These are phyloP conservation scores for Dillenia suffruticosa DNA, from an alignment of 164 flowering plant genomes.

Conservation along the genomic window DNA sequence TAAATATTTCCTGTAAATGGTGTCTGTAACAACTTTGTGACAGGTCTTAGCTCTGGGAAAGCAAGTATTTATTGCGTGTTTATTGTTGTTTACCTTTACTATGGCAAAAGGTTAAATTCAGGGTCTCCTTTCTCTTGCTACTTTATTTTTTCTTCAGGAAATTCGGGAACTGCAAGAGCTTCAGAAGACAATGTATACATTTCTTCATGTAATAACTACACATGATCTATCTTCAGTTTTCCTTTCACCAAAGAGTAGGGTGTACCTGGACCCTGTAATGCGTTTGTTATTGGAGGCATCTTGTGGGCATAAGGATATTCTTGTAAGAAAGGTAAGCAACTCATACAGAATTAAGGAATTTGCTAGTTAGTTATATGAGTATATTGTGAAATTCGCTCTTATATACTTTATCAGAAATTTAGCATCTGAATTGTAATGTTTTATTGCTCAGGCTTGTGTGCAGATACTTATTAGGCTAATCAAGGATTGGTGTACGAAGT, in stretches of 20 bases:
- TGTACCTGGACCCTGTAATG: conserved; percentile 69
- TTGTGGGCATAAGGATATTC: conserved; percentile 81
- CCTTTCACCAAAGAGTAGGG: conserved; percentile 68
- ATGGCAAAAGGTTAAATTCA: too few relatives aligned
- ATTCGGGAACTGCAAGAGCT: conserved; percentile 90
- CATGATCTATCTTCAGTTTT: conserved; percentile 82
- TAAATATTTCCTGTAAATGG: too few relatives aligned
- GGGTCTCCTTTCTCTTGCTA: neutral
- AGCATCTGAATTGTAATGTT: conserved; percentile 7
- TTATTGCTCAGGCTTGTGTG: conserved; percentile 66
- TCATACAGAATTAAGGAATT: too few relatives aligned
- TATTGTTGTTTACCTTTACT: too few relatives aligned
- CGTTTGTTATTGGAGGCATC: conserved; percentile 61
- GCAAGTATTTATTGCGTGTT: too few relatives aligned
- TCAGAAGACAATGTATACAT: conserved; percentile 73
- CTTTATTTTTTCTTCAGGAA: conserved; percentile 51
- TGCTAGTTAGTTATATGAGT: too few relatives aligned
- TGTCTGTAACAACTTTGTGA: too few relatives aligned
- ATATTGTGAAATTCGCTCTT: too few relatives aligned
- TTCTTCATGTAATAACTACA: conserved; percentile 80
- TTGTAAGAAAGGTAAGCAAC: conserved; percentile 67
- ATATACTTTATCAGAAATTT: too few relatives aligned
- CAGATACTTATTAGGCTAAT: conserved; percentile 86
- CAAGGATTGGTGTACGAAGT: conserved; percentile 79
- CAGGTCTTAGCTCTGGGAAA: too few relatives aligned